phyloP scores from a whole-genome alignment of 164 flowering plant species.

The Warburgia ugandensis region DNA sequence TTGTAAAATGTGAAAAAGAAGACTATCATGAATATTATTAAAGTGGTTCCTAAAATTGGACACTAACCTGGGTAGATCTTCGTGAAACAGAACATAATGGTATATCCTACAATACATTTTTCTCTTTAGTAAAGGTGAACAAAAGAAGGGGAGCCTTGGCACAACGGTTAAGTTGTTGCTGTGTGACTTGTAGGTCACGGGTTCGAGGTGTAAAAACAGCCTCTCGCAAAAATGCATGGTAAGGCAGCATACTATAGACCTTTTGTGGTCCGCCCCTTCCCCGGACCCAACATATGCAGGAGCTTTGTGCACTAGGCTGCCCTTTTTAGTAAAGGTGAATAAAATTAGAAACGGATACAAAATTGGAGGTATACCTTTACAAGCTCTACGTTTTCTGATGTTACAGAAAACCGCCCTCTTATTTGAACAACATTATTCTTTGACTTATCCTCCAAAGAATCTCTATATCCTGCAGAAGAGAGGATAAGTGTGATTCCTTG shows the following conservation, averaged over 20 bases:
- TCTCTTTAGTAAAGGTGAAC: slow-evolving; percentile 26
- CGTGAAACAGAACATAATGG: slow-evolving; percentile 57
- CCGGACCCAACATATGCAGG: too few relatives aligned
- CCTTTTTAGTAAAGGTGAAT: slow-evolving; percentile 27
- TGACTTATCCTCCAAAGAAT: slow-evolving; percentile 84
- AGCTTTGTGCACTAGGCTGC: too few relatives aligned
- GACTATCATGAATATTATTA: not conserved
- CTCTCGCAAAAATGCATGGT: too few relatives aligned
- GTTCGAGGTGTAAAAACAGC: too few relatives aligned
- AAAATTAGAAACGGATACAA: slow-evolving; percentile 4
- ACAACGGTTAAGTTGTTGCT: too few relatives aligned
- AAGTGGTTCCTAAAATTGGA: slow-evolving; percentile 2
- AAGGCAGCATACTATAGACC: too few relatives aligned
- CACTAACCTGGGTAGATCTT: slow-evolving; percentile 59
- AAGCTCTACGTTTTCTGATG: slow-evolving; percentile 88
- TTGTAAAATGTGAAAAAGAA: slow-evolving; percentile 10
- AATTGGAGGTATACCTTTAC: slow-evolving; percentile 54
- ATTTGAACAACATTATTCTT: slow-evolving; percentile 87
- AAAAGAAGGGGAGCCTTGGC: too few relatives aligned
- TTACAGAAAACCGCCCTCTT: slow-evolving; percentile 96
- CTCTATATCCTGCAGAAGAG: slow-evolving; percentile 53
- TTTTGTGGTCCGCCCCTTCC: too few relatives aligned
- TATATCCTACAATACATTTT: slow-evolving; percentile 51
- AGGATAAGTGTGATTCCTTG: not conserved
- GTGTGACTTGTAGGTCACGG: too few relatives aligned